Evolutionary conservation across 2,329 filamentous ascomycete species (phyloP), one percentile per base, ranked within the genome.

Genomic region (Hymenoscyphus occultus): DNA sequence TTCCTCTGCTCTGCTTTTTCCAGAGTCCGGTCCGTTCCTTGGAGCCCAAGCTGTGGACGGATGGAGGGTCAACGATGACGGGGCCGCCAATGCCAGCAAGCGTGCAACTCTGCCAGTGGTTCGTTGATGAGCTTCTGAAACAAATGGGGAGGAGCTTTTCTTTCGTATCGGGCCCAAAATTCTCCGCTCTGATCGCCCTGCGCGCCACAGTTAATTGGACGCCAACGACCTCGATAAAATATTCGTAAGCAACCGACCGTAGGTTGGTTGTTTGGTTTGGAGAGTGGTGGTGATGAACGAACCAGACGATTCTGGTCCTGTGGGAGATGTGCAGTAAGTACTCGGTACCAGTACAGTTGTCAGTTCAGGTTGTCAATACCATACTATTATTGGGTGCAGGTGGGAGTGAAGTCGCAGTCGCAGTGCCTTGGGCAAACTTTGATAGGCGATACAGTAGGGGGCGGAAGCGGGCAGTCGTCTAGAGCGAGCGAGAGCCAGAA

Each of bases 11-110:
- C n/a, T 54, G 48, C 48, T 54, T 54, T 28, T 54, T 54, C 48
- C 22, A 28, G 48, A 22, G 6, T n/a, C 19, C 22, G 48, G 19
- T 54, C 19, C 14, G 35, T 35, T 35, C 35, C 35, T 35, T 35
- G 35, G 13, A 16, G 14, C n/a, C 45, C 22, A 10, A 51, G 45
- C 19, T 59, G 57, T 31, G 54, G 54, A n/a, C 10, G 54, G 62
- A 66, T 65, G 62, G 22, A n/a, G 13, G 35, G 58, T 40, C 31
- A 54, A 40, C 31, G 60, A 54, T 54, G 48, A 54, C 48, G 48
- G 48, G 48, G 48, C 48, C 22, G 48, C 48, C 48, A 54, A 54
- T 54, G 48, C 48, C 35, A 54, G 48, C 48, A 54, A 54, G 48
- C 48, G 48, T 54, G 48, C 48, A 54, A 54, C 48, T 54, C 48